phyloP scores from a whole-genome alignment of 371 early-diverging fungal species.

The Mucor plumbeus region DNA sequence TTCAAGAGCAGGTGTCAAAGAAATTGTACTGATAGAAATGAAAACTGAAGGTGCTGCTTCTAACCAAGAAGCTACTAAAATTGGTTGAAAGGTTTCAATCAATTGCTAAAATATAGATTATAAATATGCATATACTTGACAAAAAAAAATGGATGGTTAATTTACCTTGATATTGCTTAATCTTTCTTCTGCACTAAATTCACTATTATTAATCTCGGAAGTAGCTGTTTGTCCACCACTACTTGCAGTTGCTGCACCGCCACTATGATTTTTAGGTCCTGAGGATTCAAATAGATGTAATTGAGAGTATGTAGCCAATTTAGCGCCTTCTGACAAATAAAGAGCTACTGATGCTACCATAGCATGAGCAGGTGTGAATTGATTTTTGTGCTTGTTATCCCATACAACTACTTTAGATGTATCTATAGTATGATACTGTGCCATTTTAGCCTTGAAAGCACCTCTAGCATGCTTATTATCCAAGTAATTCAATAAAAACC shows the following conservation, averaged over 20 bases:
- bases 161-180: constrained; percentile 29
- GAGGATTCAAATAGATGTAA: constrained; percentile 49
- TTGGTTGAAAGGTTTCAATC: constrained; percentile 63
- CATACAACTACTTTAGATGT: constrained; percentile 21
- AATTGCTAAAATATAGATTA: constrained; percentile 28
- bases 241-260: not conserved
- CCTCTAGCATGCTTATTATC: constrained; percentile 50
- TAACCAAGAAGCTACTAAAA: constrained; percentile 74
- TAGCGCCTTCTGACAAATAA: constrained; percentile 24
- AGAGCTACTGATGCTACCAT: constrained; percentile 24
- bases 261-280: constrained; percentile 22
- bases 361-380: constrained; percentile 24
- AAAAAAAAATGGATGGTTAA: not conserved
- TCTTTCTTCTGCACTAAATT: constrained; percentile 35
- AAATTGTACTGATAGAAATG: constrained; percentile 39
- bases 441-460: constrained; percentile 42
- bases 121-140: not conserved
- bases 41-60: constrained; percentile 76
- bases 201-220: constrained; percentile 13
- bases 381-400: constrained; percentile 20
- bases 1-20: constrained; percentile 53
- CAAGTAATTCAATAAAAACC: constrained; percentile 61
- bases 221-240: constrained; percentile 18
- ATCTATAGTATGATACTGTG: constrained; percentile 10
- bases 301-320: constrained; percentile 33